Base-by-base conservation (phyloP, 1,139 yeast genomes). In the Saccharomyces hybrid region DNA sequence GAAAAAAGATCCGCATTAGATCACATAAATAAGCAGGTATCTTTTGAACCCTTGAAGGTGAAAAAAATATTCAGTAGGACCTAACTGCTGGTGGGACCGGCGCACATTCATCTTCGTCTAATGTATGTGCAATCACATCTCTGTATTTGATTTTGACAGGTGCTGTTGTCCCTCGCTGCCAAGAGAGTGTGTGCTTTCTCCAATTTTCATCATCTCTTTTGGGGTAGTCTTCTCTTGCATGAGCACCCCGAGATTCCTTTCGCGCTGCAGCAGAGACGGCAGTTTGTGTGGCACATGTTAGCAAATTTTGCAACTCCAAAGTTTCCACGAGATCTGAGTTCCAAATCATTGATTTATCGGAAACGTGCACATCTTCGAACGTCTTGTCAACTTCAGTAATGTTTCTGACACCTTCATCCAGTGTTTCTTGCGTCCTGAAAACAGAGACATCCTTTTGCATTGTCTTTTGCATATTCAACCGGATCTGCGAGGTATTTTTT, bases 301-400 rank as follows among this genome's bases (percentile, higher is more conserved):
- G 80, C 79, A 93, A 81, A 84, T 93, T 93, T 76, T 91, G 97
- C 73, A 93, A 80, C 76, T 93, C 99, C 68, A 93, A 80, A 55
- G 98, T 88, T 78, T 93, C 99, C 57, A 91, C 96, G 72, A 93
- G 79, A 73, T 93, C 99, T 54, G 96, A 84, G 80, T 93, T 89
- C 99, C 99, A 93, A 72, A 93, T 91, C 97, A 93, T 89, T 38
- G 97, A 89, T 76, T 97, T 84, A 75, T 93, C 99, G 62, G 93
- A 82, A 62, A 96, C 89, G 71, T 88, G 87, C 62, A 93, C 84
- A 64, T 82, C 80, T 57, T 78, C 77, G 70, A 89, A 85, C 44
- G 86, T 73, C 66, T 80, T 77, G 75, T 91, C 98, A 63, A 93
- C 87, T 57, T 75, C 82, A 59, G 78, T 77, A 70, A 93, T 88